Percentiles rank a stretch among this genome's conserved stretches.
Evolutionary conservation across 345 rosid species (phyloP).

Genomic region (Salix caprea): DNA sequence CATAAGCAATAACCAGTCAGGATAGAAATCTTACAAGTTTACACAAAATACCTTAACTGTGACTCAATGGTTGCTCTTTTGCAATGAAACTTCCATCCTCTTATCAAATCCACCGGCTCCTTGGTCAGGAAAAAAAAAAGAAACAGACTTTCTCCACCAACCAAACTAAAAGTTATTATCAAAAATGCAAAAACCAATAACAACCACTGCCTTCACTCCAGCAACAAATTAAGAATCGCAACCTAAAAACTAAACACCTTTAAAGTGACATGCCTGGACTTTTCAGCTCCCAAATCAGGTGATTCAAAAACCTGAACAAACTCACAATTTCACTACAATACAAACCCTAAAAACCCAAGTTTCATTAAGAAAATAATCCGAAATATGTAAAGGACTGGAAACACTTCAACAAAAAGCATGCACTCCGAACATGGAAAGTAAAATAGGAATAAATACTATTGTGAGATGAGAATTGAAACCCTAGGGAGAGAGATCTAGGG

Average conservation of each 20-base stretch:
- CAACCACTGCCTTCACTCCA: slow-evolving; percentile 1
- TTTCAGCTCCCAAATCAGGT: not conserved
- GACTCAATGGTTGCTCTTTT: slow-evolving; percentile 4
- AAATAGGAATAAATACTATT: not conserved
- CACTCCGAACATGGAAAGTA: slow-evolving; percentile 18
- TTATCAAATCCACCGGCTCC: slow-evolving; percentile 6
- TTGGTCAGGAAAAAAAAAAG: not conserved
- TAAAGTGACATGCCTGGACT: not conserved
- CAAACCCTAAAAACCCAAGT: slow-evolving; percentile 3
- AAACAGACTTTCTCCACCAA: not conserved
- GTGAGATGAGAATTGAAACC: not conserved
- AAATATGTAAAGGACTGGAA: not conserved
- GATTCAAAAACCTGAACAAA: slow-evolving; percentile 4
- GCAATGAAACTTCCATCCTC: not conserved
- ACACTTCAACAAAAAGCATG: slow-evolving; percentile 19
- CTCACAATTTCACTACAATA: not conserved
- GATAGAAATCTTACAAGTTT: slow-evolving; percentile 5
- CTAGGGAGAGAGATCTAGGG: slow-evolving; percentile 36
- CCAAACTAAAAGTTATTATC: not conserved
- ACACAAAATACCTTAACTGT: not conserved
- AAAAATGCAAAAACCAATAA: not conserved
- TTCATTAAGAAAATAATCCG: not conserved
- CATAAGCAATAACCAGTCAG: not conserved
- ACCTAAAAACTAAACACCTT: not conserved
- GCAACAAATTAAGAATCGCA: not conserved